Evolutionary conservation across 305 asterid species (phyloP), one percentile per base, ranked within the genome.

Genomic region (Euphrasia arctica): DNA sequence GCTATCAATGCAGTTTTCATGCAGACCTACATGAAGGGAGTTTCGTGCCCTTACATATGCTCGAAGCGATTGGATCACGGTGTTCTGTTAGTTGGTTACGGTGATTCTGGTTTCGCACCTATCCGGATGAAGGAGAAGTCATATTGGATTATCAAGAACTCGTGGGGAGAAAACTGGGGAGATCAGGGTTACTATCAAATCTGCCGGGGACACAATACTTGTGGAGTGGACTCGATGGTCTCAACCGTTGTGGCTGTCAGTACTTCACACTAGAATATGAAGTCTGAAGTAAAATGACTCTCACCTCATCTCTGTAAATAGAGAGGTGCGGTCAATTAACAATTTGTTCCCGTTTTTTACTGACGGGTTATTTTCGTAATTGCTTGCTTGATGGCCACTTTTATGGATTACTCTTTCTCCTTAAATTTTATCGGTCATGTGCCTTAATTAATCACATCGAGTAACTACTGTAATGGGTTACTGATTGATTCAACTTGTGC

Each of bases 201-300:
- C 72, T 91, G 98, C 42, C 78, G 80, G 13, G 91, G 95, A 29
- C 87, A 72, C 62, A 83, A 86, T 72, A 50, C 86, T 41, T 88
- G 98, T 69, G 98, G 98, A 47, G 96, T 91, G 78, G 96, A 91
- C 69, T 86, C 96, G 11, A 83, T 91, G 98, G 98, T 88, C 47
- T 88, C 98, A 4, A 83, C 98, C 31, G 95, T 88, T 75, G 95
- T 90, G 60, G 96, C 98, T 63, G 87, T 83, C 51, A 70, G 73
- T 51, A 73, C 68, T 68, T 50, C 77, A 34, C 31, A 70, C 39
- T 71, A 70, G 73, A 66, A 60, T 64, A 34, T 18, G 39, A 22
- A 10, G 27, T 48, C 18, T 47, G 18, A 54, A 13, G 55, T 48
- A 27, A 22, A 56, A 48, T 60, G 45, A 29, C 27, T 36, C 58